phyloP scores from a whole-genome alignment of 2,329 filamentous ascomycete genomes.

The Penicillium aurantiogriseum region DNA sequence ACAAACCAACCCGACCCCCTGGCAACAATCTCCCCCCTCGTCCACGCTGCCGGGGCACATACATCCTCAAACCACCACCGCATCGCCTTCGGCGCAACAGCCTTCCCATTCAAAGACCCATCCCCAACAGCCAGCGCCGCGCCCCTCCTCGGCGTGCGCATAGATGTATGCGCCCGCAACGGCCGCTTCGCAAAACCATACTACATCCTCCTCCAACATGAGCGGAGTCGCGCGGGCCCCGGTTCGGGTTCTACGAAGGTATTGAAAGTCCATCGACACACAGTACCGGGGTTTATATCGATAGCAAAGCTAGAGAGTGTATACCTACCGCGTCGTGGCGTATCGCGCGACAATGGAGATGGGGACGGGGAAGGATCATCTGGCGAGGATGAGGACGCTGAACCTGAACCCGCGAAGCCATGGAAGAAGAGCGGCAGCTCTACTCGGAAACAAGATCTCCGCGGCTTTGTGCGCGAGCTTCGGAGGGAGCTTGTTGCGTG shows the following conservation, averaged over 20 bases:
- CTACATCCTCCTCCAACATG: slow-evolving; percentile 41
- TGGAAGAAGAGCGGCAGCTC: not conserved
- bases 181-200: slow-evolving; percentile 45
- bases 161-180: slow-evolving; percentile 42
- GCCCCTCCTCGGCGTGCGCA: slow-evolving; percentile 42
- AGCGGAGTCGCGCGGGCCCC: slow-evolving; percentile 16
- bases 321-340: slow-evolving; percentile 30
- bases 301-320: slow-evolving; percentile 37
- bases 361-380: not conserved
- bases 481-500: slow-evolving; percentile 43
- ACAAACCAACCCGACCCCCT: slow-evolving; percentile 22
- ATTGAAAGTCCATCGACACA: slow-evolving; percentile 43
- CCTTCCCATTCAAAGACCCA: slow-evolving; percentile 49
- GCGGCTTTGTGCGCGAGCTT: slow-evolving; percentile 38
- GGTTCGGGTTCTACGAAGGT: slow-evolving; percentile 17
- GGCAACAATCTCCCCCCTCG: slow-evolving; percentile 34
- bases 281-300: slow-evolving; percentile 47
- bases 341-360: not conserved
- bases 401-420: slow-evolving; percentile 22
- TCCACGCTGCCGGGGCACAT: slow-evolving; percentile 33
- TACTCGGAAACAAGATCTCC: slow-evolving; percentile 36
- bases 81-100: slow-evolving; percentile 45
- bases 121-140: slow-evolving; percentile 28
- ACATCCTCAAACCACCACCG: slow-evolving; percentile 43
- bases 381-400: slow-evolving; percentile 11